Base-by-base conservation (phyloP, 2,329 filamentous ascomycete genomes). In the Alternaria gaisen region DNA sequence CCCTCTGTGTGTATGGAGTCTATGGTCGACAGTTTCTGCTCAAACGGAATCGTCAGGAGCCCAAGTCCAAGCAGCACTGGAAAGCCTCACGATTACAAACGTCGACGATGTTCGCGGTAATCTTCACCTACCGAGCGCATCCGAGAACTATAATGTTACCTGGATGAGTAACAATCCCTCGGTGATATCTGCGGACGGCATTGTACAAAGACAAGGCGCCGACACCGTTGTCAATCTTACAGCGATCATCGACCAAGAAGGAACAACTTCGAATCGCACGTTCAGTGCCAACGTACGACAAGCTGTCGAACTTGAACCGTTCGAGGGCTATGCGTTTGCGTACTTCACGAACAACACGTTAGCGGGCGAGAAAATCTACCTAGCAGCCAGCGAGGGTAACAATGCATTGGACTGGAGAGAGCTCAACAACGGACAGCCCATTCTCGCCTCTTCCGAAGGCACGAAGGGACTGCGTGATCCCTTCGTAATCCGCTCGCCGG, bases 391-490 rank as follows among this genome's bases (percentile, higher is more conserved):
- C 63, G 78, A 84, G 14, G 83, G 84, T 26, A 86, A 86, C 69
- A 76, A 86, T 65, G 84, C 84, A 0, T 71, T 85, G 1, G 73
- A 80, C 48, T 86, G 84, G 84, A 75, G 72, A 3, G 83, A 85
- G 55, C 66, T 86, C 34, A 86, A 86, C 54, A 76, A 75, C 0
- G 82, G 81, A 1, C 72, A 83, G 56, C 82, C 84, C 0, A 77
- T 83, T 5, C 68, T 86, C 8, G 78, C 75, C 4, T 85, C 83
- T 0, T 79, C 75, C 0, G 57, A 79, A 44, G 84, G 84, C 40
- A 86, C 84, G 0, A 80, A 75, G 24, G 84, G 84, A 2, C 68
- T 86, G 5, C 79, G 84, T 14, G 84, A 86, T 60, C 84, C 84
- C 1, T 86, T 86, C 59, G 73, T 86, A 44, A 84, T 86, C 22